phyloP scores from a whole-genome alignment of 495 filamentous ascomycete species.

The Daldinia caldariorum region DNA sequence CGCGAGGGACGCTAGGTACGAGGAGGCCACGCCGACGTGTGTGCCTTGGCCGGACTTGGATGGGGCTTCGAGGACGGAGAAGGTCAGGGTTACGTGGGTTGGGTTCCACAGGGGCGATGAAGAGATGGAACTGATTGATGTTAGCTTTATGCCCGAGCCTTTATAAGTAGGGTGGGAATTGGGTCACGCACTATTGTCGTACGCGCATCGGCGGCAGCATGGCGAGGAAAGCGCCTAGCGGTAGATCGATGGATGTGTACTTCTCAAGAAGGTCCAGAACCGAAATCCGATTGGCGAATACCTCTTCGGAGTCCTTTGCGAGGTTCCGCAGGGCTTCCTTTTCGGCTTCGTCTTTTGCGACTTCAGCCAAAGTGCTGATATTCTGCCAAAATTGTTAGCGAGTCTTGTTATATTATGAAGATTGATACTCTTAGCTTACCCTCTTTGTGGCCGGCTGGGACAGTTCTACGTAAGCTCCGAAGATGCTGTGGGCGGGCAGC shows the following conservation, averaged over 20 bases:
- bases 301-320: slow-evolving; percentile 63
- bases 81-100: slow-evolving; percentile 70
- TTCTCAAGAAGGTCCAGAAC: slow-evolving; percentile 71
- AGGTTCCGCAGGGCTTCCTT: slow-evolving; percentile 58
- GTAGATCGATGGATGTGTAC: slow-evolving; percentile 63
- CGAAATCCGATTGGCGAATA: slow-evolving; percentile 67
- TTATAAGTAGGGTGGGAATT: neutral
- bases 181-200: slow-evolving; percentile 67
- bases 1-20: slow-evolving; percentile 67
- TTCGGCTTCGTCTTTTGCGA: slow-evolving; percentile 49
- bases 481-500: slow-evolving; percentile 68
- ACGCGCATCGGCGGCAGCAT: slow-evolving; percentile 79
- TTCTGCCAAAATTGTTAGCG: slow-evolving; percentile 47
- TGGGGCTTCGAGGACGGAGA: slow-evolving; percentile 68
- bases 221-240: slow-evolving; percentile 70
- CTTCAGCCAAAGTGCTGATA: slow-evolving; percentile 58
- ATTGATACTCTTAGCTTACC: slow-evolving; percentile 41
- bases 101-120: slow-evolving; percentile 73
- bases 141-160: slow-evolving; percentile 16
- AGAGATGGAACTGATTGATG: slow-evolving; percentile 68
- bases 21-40: slow-evolving; percentile 68
- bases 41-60: slow-evolving; percentile 60
- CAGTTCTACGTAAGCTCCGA: slow-evolving; percentile 78
- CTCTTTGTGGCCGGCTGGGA: slow-evolving; percentile 71
- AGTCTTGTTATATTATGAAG: neutral